These are phyloP conservation scores for Fusarium robinianum DNA, from an alignment of 2,329 filamentous ascomycete genomes.

Conservation along the genomic window DNA sequence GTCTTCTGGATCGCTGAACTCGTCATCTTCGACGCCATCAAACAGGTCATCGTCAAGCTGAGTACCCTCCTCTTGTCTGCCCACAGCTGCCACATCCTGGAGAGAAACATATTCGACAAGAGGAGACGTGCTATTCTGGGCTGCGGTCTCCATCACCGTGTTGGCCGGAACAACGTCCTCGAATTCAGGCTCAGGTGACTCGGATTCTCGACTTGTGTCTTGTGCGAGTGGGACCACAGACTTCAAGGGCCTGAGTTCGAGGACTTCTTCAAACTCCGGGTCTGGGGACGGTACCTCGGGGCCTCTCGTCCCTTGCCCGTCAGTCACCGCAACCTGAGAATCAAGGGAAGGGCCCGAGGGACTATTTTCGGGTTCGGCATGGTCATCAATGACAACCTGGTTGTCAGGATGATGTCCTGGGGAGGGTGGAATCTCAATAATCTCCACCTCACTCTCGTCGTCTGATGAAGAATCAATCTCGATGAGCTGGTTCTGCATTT, in stretches of 20 bases:
- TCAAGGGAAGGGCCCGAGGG: too few relatives aligned
- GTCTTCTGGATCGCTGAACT: conserved; percentile 86
- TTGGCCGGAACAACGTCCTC: conserved; percentile 43
- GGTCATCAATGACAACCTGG: conserved; percentile 15
- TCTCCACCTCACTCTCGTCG: conserved; percentile 60
- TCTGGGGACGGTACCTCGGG: background rate
- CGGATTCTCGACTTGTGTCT: conserved; percentile 38
- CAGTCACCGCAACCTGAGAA: background rate
- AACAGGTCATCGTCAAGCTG: conserved; percentile 47
- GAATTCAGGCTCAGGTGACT: conserved; percentile 44
- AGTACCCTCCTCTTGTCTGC: conserved; percentile 2
- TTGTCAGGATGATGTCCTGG: conserved; percentile 30
- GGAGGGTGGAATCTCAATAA: conserved; percentile 54
- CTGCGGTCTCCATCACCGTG: conserved; percentile 5
- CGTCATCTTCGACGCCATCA: conserved; percentile 69
- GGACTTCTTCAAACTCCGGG: conserved; percentile 4
- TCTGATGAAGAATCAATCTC: conserved; percentile 67
- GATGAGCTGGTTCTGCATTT: conserved; percentile 57
- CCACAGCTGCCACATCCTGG: background rate
- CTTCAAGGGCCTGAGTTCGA: conserved; percentile 6
- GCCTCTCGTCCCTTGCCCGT: conserved; percentile 1
- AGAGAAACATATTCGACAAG: conserved; percentile 22
- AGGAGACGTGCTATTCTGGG: conserved; percentile 17
- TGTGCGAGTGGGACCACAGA: background rate
- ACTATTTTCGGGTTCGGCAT: background rate